A percentile compares a stretch with the other conserved stretches of the same genome.
Conservation (phyloP, 2,329 filamentous ascomycete species). For the Paramyrothecium sp. region DNA sequence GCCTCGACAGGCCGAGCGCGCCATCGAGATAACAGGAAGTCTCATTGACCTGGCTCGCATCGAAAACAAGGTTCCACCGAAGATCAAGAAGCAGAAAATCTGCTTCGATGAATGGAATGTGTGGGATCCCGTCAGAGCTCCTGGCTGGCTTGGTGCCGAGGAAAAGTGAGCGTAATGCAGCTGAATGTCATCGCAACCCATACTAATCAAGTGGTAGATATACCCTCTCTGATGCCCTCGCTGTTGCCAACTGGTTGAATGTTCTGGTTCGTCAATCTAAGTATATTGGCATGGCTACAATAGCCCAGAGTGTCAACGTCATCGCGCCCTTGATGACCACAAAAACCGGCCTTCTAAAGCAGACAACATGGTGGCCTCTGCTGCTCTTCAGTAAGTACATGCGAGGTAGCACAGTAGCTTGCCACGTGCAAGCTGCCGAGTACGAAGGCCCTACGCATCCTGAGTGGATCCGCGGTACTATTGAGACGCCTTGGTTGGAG, state of each 20-base stretch:
- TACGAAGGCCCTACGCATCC: constrained; percentile 69
- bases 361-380: constrained; percentile 75
- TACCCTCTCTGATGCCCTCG: constrained; percentile 72
- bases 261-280: constrained; percentile 71
- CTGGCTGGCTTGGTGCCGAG: constrained; percentile 70
- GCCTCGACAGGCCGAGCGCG: constrained; percentile 66
- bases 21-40: constrained; percentile 65
- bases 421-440: constrained; percentile 60
- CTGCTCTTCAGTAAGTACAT: constrained; percentile 58
- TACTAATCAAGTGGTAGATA: constrained; percentile 37
- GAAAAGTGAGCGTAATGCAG: constrained; percentile 40
- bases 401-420: constrained; percentile 67
- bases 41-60: constrained; percentile 72
- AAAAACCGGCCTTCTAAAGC: constrained; percentile 60
- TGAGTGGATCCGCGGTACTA: constrained; percentile 60
- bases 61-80: constrained; percentile 58
- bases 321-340: constrained; percentile 76
- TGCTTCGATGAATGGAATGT: constrained; percentile 86
- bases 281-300: constrained; percentile 74
- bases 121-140: constrained; percentile 71
- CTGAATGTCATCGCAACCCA: not conserved
- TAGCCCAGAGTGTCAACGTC: constrained; percentile 76
- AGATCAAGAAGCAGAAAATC: constrained; percentile 61
- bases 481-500: constrained; percentile 71
- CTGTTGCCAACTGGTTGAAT: constrained; percentile 74